These are phyloP conservation scores for Xylariaceae sp. DNA, from an alignment of 2,329 filamentous ascomycete genomes.

Conservation along the genomic window DNA sequence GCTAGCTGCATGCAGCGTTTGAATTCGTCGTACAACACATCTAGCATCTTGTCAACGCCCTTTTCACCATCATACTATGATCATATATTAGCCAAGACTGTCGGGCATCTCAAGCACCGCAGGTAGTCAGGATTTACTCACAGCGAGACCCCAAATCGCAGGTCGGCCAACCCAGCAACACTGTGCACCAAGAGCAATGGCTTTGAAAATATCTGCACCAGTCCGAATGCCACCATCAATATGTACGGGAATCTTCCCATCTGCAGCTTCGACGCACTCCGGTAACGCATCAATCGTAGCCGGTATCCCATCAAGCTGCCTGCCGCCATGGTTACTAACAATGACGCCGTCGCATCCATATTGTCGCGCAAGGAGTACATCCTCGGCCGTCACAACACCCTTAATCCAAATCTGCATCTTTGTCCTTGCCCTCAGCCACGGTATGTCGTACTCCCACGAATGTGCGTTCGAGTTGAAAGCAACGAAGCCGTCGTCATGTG, in stretches of 20 bases:
- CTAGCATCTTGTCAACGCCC: constrained; percentile 11
- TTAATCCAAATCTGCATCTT: constrained; percentile 43
- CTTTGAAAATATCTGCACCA: constrained; percentile 15
- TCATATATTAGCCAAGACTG: too few relatives aligned
- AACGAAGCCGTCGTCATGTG: constrained; percentile 24
- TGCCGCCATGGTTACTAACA: constrained; percentile 47
- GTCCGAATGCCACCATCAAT: constrained; percentile 24
- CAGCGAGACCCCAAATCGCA: constrained; percentile 11
- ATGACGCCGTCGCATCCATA: constrained; percentile 32
- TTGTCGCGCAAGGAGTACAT: constrained; percentile 39
- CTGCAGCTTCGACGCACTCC: constrained; percentile 46
- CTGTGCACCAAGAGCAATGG: constrained; percentile 10
- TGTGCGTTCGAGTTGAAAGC: constrained; percentile 28
- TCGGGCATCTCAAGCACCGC: neutral
- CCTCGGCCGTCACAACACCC: constrained; percentile 33
- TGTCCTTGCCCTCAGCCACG: constrained; percentile 48
- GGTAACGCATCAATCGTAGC: constrained; percentile 42
- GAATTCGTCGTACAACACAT: constrained; percentile 17
- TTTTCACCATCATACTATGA: constrained; percentile 9
- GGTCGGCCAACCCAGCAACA: constrained; percentile 10
- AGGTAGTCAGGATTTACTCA: neutral
- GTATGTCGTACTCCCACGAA: constrained; percentile 49
- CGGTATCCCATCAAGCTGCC: constrained; percentile 45
- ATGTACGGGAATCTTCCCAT: constrained; percentile 42
- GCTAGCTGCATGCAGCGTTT: constrained; percentile 11